A percentile compares a stretch with the other conserved stretches of the same genome.
Conservation (phyloP, 1,284 basidiomycete species). For the Fistulina hepatica region DNA sequence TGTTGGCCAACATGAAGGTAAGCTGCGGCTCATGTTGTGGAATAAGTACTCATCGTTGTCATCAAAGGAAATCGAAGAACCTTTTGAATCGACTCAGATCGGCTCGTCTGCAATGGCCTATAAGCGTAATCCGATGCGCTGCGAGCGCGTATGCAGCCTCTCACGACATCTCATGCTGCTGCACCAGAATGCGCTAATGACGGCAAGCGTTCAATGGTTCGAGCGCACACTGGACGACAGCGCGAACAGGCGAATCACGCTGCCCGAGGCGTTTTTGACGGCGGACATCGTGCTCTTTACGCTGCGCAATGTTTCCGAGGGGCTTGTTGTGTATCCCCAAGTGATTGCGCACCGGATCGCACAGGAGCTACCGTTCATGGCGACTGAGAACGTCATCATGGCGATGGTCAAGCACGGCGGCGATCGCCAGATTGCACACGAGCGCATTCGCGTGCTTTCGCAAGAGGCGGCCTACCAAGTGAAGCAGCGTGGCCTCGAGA, state of each 20-base stretch:
- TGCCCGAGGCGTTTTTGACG: constrained; percentile 95
- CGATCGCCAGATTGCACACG: constrained; percentile 94
- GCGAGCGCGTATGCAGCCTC: constrained; percentile 92
- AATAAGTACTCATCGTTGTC: background rate
- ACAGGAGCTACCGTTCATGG: constrained; percentile 99
- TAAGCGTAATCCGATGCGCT: constrained; percentile 99
- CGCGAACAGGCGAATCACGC: constrained; percentile 91
- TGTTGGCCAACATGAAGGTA: constrained; percentile 88
- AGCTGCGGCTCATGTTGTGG: constrained; percentile 1
- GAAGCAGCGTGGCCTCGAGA: constrained; percentile 90
- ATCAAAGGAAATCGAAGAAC: constrained; percentile 95
- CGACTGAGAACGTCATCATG: constrained; percentile 99
- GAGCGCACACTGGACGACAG: constrained; percentile 94
- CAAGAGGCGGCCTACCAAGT: constrained; percentile 94
- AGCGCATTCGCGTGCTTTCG: constrained; percentile 91
- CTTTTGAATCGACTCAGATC: constrained; percentile 98
- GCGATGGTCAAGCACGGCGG: constrained; percentile 93
- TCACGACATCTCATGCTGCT: constrained; percentile 88
- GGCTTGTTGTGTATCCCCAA: constrained; percentile 93
- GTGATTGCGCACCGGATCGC: constrained; percentile 88
- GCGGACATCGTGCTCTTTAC: constrained; percentile 95
- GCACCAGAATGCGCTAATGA: constrained; percentile 91
- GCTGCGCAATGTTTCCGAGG: constrained; percentile 94
- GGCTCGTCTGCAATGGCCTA: constrained; percentile 99
- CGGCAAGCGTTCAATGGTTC: constrained; percentile 89